A percentile compares a stretch with the other conserved stretches of the same genome.
phyloP scores from a whole-genome alignment of 257 asterid genomes.

The Gynochthodes officinalis region DNA sequence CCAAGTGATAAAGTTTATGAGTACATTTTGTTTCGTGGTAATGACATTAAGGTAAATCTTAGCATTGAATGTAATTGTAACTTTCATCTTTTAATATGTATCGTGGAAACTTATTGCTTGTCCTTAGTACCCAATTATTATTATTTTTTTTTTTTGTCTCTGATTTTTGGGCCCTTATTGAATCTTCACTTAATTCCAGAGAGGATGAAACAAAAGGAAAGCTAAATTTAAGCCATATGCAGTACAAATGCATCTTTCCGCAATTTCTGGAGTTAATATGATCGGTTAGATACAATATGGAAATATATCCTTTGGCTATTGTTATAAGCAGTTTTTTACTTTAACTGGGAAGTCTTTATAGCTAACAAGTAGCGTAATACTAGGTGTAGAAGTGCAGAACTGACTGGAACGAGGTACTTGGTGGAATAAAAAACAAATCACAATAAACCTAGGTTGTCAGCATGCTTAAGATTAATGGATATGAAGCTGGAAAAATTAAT shows the following conservation, averaged over 20 bases:
- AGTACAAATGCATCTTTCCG: background rate
- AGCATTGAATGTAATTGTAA: background rate
- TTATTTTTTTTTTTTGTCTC: background rate
- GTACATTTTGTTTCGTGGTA: slow-evolving; percentile 74
- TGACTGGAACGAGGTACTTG: background rate
- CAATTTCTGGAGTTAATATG: background rate
- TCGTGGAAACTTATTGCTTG: background rate
- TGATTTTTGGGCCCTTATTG: background rate
- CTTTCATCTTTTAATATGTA: background rate
- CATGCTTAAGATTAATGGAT: background rate
- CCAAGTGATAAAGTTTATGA: slow-evolving; percentile 66
- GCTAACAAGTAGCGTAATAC: background rate
- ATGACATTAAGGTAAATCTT: slow-evolving; percentile 64
- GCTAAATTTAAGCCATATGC: background rate
- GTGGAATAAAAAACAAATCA: background rate
- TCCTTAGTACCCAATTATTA: background rate
- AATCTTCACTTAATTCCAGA: background rate
- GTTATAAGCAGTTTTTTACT: background rate
- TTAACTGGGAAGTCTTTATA: background rate
- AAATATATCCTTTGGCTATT: too few species aligned
- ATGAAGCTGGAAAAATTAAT: background rate
- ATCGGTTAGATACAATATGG: background rate
- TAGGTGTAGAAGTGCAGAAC: background rate
- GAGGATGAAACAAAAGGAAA: background rate
- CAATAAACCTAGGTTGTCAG: background rate